Evolutionary conservation across 495 filamentous ascomycete genomes (phyloP).

Genomic region (Lasiosphaeris hirsuta): DNA sequence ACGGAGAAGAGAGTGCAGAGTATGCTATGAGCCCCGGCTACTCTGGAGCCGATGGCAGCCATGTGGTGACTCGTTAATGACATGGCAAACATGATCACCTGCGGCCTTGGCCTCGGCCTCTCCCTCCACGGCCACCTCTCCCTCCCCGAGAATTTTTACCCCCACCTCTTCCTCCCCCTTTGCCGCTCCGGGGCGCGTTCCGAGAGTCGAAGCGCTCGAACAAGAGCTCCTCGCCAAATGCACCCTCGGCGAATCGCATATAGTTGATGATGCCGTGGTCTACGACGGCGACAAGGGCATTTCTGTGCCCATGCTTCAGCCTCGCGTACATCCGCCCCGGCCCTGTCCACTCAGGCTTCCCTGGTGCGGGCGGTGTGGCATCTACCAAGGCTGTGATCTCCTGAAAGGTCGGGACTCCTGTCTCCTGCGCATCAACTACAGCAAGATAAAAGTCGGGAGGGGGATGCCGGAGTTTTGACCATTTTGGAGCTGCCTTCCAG

Average conservation of each 20-base stretch:
- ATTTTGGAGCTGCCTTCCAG: slow-evolving; percentile 65
- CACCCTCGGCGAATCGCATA: slow-evolving; percentile 71
- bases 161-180: slow-evolving; percentile 35
- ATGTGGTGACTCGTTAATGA: background rate
- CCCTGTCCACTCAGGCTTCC: slow-evolving; percentile 47
- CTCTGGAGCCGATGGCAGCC: background rate
- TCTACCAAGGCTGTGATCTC: slow-evolving; percentile 69
- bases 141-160: slow-evolving; percentile 13
- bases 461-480: slow-evolving; percentile 71
- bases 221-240: slow-evolving; percentile 71
- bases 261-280: slow-evolving; percentile 90
- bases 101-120: background rate
- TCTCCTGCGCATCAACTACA: slow-evolving; percentile 71
- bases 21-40: background rate
- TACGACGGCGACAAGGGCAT: slow-evolving; percentile 81
- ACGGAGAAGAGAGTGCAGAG: background rate
- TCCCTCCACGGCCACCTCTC: slow-evolving; percentile 1
- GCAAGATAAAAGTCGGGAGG: slow-evolving; percentile 78
- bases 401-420: slow-evolving; percentile 63
- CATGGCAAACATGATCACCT: slow-evolving; percentile 1
- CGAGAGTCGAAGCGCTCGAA: slow-evolving; percentile 50
- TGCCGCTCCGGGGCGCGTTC: slow-evolving; percentile 35
- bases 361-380: slow-evolving; percentile 62
- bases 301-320: slow-evolving; percentile 81
- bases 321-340: slow-evolving; percentile 53